phyloP scores from a whole-genome alignment of 495 filamentous ascomycete genomes.

The Aspergillus sparsus region DNA sequence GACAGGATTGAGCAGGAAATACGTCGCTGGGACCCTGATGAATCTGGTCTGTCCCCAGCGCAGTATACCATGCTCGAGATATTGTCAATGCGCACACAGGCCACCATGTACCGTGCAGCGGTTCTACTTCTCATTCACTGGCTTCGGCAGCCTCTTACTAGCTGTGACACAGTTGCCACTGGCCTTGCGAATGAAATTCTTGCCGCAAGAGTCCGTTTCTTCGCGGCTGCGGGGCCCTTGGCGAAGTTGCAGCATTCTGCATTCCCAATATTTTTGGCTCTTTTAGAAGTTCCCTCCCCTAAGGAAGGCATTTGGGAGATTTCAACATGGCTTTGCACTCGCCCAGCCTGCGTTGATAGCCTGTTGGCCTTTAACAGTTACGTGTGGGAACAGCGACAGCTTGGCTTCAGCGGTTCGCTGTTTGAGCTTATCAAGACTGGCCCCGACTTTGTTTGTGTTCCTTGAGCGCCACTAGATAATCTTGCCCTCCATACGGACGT shows the following conservation, averaged over 20 bases:
- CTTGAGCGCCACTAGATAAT: neutral
- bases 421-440: neutral
- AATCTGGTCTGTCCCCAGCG: neutral
- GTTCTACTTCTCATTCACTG: conserved; percentile 37
- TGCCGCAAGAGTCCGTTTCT: conserved; percentile 24
- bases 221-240: conserved; percentile 22
- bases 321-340: conserved; percentile 26
- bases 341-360: conserved; percentile 26
- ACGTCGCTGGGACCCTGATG: neutral
- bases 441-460: neutral
- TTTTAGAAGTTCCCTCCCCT: conserved; percentile 32
- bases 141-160: conserved; percentile 33
- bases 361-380: conserved; percentile 25
- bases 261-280: conserved; percentile 32
- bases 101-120: conserved; percentile 34
- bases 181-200: conserved; percentile 33
- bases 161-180: conserved; percentile 25
- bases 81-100: conserved; percentile 34
- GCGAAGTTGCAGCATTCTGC: conserved; percentile 28
- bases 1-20: neutral
- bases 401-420: neutral
- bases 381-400: conserved; percentile 20
- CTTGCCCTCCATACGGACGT: too few species aligned
- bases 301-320: conserved; percentile 29
- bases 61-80: conserved; percentile 28